These are phyloP conservation scores for Saccharum spontaneum DNA, from an alignment of 176 grass and related monocot genomes.

Conservation along the genomic window DNA sequence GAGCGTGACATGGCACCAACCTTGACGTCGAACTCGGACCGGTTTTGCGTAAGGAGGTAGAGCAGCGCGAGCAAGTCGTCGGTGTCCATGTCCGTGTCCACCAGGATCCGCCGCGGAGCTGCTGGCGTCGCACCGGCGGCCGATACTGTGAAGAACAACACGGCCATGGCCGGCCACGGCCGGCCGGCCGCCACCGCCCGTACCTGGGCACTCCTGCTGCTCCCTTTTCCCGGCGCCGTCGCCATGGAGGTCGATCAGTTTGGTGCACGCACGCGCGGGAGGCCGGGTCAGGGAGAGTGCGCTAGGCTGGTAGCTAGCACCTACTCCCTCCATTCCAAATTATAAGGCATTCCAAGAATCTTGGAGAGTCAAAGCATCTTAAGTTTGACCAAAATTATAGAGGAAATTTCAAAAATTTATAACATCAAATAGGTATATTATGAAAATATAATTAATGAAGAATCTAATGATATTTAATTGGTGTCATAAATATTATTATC, in stretches of 20 bases:
- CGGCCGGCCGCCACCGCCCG: neutral
- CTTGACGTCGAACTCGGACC: constrained; percentile 69
- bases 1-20: constrained; percentile 23
- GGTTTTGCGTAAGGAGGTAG: constrained; percentile 88
- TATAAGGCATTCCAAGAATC: no score
- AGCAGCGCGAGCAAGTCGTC: constrained; percentile 81
- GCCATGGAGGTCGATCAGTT: neutral
- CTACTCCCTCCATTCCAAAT: no score
- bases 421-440: no score
- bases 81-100: constrained; percentile 90
- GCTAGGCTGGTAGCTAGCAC: neutral
- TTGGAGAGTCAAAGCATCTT: no score
- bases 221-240: neutral
- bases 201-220: neutral
- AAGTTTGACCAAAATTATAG: no score
- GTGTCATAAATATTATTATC: no score
- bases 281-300: neutral
- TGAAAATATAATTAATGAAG: no score
- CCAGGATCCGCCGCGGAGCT: constrained; percentile 51
- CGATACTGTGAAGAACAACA: neutral
- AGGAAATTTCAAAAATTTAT: no score
- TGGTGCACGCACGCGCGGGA: neutral
- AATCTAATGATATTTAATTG: no score
- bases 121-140: neutral
- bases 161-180: no score